Evolutionary conservation across 169 alveolate species (phyloP).

Genomic region (Cyclospora cayetanensis): DNA sequence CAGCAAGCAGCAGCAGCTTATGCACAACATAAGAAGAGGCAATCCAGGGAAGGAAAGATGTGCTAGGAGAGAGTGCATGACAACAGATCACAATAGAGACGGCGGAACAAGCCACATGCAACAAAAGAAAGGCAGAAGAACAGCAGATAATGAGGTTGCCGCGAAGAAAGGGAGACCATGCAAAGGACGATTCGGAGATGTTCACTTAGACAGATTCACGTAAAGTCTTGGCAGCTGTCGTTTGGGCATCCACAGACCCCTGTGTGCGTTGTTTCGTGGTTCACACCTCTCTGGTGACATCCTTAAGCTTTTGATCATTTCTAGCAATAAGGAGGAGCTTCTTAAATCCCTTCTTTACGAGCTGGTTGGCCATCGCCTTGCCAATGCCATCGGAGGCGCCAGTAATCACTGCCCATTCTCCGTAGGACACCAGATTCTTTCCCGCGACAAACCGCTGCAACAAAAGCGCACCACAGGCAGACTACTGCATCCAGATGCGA

Average conservation of each 20-base stretch:
- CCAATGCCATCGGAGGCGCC: conserved; percentile 90
- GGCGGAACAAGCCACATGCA: not conserved
- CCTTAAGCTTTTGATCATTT: conserved; percentile 51
- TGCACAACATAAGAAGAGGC: not conserved
- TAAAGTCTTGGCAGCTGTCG: no score
- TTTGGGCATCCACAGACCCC: no score
- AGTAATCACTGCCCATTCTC: conserved; percentile 83
- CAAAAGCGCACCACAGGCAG: conserved; percentile 69
- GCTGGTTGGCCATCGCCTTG: conserved; percentile 79
- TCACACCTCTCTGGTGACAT: conserved; percentile 68
- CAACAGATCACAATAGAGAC: not conserved
- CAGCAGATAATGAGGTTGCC: no score
- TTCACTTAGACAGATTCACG: no score
- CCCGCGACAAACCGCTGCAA: not conserved
- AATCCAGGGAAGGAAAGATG: not conserved
- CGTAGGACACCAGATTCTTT: conserved; percentile 50
- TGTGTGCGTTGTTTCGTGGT: no score
- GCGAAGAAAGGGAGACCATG: no score
- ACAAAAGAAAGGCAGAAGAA: no score
- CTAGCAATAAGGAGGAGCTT: conserved; percentile 40
- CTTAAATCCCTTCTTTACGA: conserved; percentile 62
- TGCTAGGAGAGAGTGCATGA: not conserved
- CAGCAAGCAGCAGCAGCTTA: not conserved
- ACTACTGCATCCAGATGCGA: no score
- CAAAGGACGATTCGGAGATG: no score